phyloP scores from a whole-genome alignment of 768 basidiomycete genomes.

The Boletus tylopilopsis region DNA sequence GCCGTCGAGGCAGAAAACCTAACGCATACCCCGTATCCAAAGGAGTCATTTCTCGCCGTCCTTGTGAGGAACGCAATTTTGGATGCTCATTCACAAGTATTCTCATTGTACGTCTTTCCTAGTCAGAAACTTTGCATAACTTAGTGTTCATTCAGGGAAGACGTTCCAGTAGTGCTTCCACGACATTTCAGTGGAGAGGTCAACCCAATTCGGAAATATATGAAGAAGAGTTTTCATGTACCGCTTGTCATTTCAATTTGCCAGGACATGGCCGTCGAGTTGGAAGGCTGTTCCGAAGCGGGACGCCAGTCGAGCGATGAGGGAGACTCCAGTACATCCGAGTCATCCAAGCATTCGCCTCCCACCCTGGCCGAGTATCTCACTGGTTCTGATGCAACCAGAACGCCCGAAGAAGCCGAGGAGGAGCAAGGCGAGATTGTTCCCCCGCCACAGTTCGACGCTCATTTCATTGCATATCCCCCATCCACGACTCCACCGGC shows the following conservation, averaged over 20 bases:
- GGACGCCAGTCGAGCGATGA: background rate
- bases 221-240: background rate
- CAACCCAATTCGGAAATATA: conserved; percentile 1
- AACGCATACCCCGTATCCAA: background rate
- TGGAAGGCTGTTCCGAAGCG: background rate
- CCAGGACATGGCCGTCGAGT: background rate
- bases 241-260: conserved; percentile 1
- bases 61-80: conserved; percentile 4
- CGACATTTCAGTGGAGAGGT: conserved; percentile 3
- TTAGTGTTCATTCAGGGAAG: background rate
- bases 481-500: background rate
- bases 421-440: background rate
- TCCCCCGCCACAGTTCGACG: background rate
- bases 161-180: conserved; percentile 3
- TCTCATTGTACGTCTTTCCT: background rate
- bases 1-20: background rate
- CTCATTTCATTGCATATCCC: background rate
- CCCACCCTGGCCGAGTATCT: conserved; percentile 5
- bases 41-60: conserved; percentile 5
- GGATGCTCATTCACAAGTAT: background rate
- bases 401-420: conserved; percentile 1
- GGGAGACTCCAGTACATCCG: background rate
- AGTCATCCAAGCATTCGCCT: background rate
- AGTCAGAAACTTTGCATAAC: background rate
- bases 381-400: background rate